phyloP scores from a whole-genome alignment of 768 basidiomycete genomes.

The Gymnopilus dilepis region DNA sequence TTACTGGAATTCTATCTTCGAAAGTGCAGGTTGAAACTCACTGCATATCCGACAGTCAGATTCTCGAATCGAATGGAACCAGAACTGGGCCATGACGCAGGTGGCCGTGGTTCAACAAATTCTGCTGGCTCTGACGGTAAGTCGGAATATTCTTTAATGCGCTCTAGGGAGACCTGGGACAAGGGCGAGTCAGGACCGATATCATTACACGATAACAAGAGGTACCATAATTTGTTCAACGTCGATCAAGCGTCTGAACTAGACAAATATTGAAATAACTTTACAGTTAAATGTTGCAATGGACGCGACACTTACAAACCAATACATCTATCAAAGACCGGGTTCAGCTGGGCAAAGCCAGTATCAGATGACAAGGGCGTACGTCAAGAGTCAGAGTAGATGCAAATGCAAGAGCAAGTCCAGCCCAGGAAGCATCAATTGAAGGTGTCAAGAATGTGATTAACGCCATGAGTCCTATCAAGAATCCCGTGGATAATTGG shows the following conservation, averaged over 20 bases:
- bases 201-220: neutral
- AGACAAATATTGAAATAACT: neutral
- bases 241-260: conserved; percentile 81
- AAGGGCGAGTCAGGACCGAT: neutral
- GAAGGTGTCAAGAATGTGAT: conserved; percentile 67
- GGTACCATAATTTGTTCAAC: conserved; percentile 90
- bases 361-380: neutral
- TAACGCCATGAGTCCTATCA: conserved; percentile 70
- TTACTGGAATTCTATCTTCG: neutral
- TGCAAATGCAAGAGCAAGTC: conserved; percentile 87
- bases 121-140: conserved; percentile 79
- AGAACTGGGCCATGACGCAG: conserved; percentile 75
- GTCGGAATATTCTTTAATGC: conserved; percentile 91
- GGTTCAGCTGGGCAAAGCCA: conserved; percentile 71
- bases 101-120: conserved; percentile 85
- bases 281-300: neutral
- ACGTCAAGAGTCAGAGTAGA: conserved; percentile 75
- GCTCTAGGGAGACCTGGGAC: conserved; percentile 79
- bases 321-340: conserved; percentile 22
- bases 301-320: conserved; percentile 7
- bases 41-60: conserved; percentile 79
- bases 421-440: conserved; percentile 82
- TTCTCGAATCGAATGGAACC: conserved; percentile 76
- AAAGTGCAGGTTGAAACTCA: conserved; percentile 43
- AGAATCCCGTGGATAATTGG: conserved; percentile 68